Conservation (phyloP, 805 yeast genomes). For the Candida maltosa region DNA sequence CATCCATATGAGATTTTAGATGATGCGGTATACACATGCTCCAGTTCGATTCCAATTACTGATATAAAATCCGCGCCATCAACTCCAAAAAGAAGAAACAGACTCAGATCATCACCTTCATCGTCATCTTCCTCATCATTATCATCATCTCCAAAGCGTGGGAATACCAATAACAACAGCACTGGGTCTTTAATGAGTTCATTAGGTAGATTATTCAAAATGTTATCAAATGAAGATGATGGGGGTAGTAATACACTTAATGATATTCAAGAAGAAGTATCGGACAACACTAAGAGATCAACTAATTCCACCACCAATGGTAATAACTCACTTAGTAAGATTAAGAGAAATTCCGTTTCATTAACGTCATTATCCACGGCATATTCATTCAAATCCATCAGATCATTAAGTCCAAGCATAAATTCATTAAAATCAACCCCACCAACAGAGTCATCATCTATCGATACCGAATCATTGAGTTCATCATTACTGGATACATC, state of each 20-base stretch:
- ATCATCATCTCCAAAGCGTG: conserved; percentile 1
- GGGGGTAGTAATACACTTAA: conserved; percentile 3
- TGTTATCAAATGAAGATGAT: conserved; percentile 30
- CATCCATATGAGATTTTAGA: conserved; percentile 66
- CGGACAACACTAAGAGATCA: background rate
- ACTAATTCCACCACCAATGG: background rate
- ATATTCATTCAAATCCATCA: conserved; percentile 24
- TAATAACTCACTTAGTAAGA: background rate
- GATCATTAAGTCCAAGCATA: conserved; percentile 37
- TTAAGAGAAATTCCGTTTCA: conserved; percentile 29
- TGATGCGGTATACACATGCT: conserved; percentile 54
- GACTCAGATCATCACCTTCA: background rate
- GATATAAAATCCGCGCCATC: conserved; percentile 1
- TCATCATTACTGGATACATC: conserved; percentile 7
- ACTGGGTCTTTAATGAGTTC: conserved; percentile 27
- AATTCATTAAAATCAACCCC: conserved; percentile 35
- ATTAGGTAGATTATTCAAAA: conserved; percentile 33
- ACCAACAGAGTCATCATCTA: conserved; percentile 32
- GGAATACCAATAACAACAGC: background rate
- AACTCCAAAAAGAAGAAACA: background rate
- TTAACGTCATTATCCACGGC: conserved; percentile 34
- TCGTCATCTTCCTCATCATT: conserved; percentile 3
- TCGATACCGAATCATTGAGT: conserved; percentile 21
- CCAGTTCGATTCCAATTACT: conserved; percentile 15
- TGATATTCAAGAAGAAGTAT: conserved; percentile 5